These are phyloP conservation scores for Paramyrothecium roridum DNA, from an alignment of 2,329 filamentous ascomycete species.

Conservation along the genomic window DNA sequence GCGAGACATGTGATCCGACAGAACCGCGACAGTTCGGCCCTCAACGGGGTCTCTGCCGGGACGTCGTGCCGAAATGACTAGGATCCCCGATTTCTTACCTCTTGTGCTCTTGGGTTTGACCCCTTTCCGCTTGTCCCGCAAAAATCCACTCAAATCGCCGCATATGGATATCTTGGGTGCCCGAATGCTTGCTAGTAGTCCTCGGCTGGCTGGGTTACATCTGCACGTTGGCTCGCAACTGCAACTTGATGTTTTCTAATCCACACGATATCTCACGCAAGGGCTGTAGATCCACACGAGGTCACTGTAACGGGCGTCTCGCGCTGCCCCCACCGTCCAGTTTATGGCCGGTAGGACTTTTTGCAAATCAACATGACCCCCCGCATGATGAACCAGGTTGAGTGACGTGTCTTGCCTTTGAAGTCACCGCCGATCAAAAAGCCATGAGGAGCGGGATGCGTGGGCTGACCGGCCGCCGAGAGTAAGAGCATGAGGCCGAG, in stretches of 20 bases:
- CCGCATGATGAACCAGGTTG: background rate
- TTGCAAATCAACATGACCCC: background rate
- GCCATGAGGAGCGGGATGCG: background rate
- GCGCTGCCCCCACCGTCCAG: background rate
- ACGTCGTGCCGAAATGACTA: background rate
- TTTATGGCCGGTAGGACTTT: too few species aligned
- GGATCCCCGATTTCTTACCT: background rate
- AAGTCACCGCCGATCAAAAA: background rate
- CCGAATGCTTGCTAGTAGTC: background rate
- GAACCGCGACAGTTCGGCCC: background rate
- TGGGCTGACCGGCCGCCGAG: background rate
- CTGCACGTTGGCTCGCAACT: background rate
- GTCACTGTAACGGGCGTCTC: background rate
- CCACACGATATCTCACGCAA: background rate
- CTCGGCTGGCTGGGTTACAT: background rate
- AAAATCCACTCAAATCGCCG: background rate
- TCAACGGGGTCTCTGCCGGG: background rate
- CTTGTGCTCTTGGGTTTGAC: background rate
- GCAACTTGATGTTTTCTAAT: too few species aligned
- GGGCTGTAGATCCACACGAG: background rate
- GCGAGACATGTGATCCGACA: background rate
- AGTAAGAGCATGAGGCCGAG: background rate
- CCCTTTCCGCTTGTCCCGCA: background rate
- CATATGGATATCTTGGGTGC: background rate
- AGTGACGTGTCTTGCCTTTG: background rate